Conservation (phyloP, 106 monocot genomes). For the Narthecium ossifragum region DNA sequence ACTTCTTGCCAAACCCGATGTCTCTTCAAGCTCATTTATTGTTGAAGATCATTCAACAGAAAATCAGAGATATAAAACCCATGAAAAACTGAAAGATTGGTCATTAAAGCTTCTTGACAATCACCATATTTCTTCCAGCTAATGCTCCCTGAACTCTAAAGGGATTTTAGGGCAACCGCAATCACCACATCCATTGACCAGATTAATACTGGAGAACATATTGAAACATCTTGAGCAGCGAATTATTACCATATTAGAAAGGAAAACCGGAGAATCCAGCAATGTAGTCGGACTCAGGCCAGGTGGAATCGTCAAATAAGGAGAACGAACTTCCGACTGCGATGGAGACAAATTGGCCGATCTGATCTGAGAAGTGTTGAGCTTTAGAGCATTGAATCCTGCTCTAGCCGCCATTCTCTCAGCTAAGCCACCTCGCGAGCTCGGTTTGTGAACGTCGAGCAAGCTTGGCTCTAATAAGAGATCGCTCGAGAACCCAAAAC, state of each 20-base stretch:
- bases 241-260: slow-evolving; percentile 61
- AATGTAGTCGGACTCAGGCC: slow-evolving; percentile 69
- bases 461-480: slow-evolving; percentile 8
- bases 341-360: slow-evolving; percentile 18
- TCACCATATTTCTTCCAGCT: no score
- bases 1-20: no score
- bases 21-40: no score
- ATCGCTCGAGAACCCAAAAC: slow-evolving; percentile 12
- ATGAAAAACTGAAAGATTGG: no score
- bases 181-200: no score
- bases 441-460: slow-evolving; percentile 24
- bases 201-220: no score
- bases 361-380: slow-evolving; percentile 44
- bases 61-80: no score
- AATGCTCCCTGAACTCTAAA: no score
- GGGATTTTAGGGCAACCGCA: no score
- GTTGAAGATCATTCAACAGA: no score
- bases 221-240: slow-evolving; percentile 1
- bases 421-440: slow-evolving; percentile 40
- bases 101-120: no score
- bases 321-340: slow-evolving; percentile 36
- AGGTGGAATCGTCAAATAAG: slow-evolving; percentile 57
- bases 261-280: slow-evolving; percentile 81
- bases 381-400: slow-evolving; percentile 57
- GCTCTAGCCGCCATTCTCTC: slow-evolving; percentile 65